Evolutionary conservation across 2,329 filamentous ascomycete species (phyloP).

Genomic region (Mollisiaceae sp.): DNA sequence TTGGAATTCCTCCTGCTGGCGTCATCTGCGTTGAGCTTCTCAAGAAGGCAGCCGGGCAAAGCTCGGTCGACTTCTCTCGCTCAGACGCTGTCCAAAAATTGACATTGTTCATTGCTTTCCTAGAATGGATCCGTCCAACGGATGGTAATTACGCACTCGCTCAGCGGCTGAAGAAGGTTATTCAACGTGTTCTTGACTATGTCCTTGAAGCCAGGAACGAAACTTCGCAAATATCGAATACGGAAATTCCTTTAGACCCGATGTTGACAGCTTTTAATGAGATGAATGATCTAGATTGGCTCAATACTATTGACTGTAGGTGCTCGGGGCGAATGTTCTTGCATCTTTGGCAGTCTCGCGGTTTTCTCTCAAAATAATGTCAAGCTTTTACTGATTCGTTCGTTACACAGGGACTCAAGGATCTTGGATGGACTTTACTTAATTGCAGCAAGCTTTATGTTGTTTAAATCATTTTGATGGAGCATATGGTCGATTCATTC

Average conservation of each 20-base stretch:
- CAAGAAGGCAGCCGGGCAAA: conserved; percentile 27
- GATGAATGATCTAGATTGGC: conserved; percentile 37
- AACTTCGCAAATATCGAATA: conserved; percentile 11
- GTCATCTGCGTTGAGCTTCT: conserved; percentile 41
- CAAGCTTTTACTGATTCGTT: too few species aligned
- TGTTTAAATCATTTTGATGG: background rate
- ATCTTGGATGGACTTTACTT: conserved; percentile 29
- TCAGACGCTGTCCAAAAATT: conserved; percentile 40
- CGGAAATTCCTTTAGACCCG: conserved; percentile 28
- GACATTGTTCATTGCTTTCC: conserved; percentile 40
- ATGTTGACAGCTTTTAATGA: conserved; percentile 28
- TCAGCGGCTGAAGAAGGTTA: conserved; percentile 33
- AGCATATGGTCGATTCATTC: background rate
- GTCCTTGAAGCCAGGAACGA: conserved; percentile 29
- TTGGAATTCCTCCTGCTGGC: conserved; percentile 38
- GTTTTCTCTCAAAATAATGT: too few species aligned
- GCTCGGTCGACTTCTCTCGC: conserved; percentile 32
- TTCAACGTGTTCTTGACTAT: conserved; percentile 36
- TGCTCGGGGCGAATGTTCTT: too few species aligned
- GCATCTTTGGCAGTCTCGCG: too few species aligned
- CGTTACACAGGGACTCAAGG: conserved; percentile 32
- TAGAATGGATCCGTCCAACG: conserved; percentile 41
- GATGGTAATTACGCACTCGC: conserved; percentile 40
- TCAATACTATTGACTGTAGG: conserved; percentile 38
- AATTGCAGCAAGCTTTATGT: background rate